Base-by-base conservation (phyloP, 2,329 filamentous ascomycete species). In the Trichoderma sp. region DNA sequence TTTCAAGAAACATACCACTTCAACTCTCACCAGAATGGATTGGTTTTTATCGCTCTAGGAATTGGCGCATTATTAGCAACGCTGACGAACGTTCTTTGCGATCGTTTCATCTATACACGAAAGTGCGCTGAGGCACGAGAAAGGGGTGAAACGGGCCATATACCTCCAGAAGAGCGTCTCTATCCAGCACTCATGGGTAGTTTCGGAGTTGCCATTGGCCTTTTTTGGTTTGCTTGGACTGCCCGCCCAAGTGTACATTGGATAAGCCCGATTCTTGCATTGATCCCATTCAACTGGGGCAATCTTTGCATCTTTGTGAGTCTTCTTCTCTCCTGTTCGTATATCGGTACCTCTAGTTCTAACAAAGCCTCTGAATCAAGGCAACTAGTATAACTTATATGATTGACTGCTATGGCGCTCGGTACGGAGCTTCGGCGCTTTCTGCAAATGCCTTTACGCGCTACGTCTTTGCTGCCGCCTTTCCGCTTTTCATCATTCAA, bases 361-460 rank as follows among this genome's bases (percentile, higher is more conserved):
- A 32, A 54, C 30, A 13, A 21, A 4, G 2, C 0, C 8, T 1
- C 3, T 5, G 16, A 11, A 11, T 21, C 18, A 13, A 67, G 68
- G 56, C 26, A 49, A 70, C 16, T 24, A 70, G 51, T 3, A 71
- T 73, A 18, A 66, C 66, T 2, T 72, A 73, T 49, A 70, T 73
- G 68, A 63, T 73, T 0, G 72, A 73, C 52, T 73, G 71, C 16
- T 73, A 73, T 51, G 70, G 72, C 1, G 56, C 64, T 2, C 67
- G 70, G 16, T 68, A 66, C 11, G 61, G 68, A 4, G 70, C 72
- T 4, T 71, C 72, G 3, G 74, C 73, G 0, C 66, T 74, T 10
- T 83, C 82, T 1, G 83, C 83, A 0, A 84, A 84, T 64, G 79
- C 80, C 0, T 74, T 84, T 4, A 68, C 80, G n/a, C 76, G 82